Evolutionary conservation across 768 basidiomycete genomes (phyloP).

Genomic region (Collybia sordida): DNA sequence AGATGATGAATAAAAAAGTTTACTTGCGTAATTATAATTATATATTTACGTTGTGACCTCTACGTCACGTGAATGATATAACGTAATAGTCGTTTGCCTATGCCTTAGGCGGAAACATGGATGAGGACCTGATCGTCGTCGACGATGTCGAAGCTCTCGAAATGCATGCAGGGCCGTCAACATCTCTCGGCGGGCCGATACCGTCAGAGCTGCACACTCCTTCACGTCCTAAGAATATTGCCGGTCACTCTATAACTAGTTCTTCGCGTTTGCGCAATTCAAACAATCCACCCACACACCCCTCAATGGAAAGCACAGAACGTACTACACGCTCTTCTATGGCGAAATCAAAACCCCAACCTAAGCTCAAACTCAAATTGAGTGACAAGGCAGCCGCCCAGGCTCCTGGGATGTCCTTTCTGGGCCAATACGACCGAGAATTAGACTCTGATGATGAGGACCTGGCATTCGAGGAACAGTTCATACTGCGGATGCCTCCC

Average conservation of each 20-base stretch:
- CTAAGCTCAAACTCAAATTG: conserved; percentile 86
- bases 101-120: conserved; percentile 29
- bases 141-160: conserved; percentile 50
- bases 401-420: conserved; percentile 83
- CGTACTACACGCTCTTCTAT: conserved; percentile 59
- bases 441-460: conserved; percentile 96
- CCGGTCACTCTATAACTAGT: conserved; percentile 21
- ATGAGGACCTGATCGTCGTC: conserved; percentile 63
- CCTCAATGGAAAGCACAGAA: conserved; percentile 35
- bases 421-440: conserved; percentile 92
- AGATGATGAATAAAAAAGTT: conserved; percentile 1
- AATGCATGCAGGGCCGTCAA: conserved; percentile 35
- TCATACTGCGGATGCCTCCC: conserved; percentile 85
- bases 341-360: conserved; percentile 50
- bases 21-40: background rate
- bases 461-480: conserved; percentile 95
- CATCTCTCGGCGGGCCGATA: conserved; percentile 11
- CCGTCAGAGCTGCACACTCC: conserved; percentile 11
- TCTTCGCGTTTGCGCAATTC: conserved; percentile 35
- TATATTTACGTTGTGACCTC: background rate
- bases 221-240: conserved; percentile 23
- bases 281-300: conserved; percentile 22
- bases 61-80: too few relatives aligned
- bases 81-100: background rate
- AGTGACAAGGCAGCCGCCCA: conserved; percentile 80